phyloP scores from a whole-genome alignment of 2,329 filamentous ascomycete species.

The Diaporthe amygdali region DNA sequence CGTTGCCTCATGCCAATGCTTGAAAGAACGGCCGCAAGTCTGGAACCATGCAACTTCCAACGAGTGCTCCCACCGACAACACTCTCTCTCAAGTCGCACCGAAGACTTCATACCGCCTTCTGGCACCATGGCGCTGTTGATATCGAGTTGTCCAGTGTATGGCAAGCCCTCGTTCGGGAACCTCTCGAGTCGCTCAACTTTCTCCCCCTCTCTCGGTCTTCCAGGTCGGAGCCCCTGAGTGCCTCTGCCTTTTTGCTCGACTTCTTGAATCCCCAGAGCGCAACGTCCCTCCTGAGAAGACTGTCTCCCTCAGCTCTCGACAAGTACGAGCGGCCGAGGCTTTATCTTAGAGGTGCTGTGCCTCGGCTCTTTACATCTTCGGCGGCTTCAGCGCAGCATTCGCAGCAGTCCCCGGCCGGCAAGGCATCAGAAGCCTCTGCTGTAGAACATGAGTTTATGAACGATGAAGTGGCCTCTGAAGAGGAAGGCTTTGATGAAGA shows the following conservation, averaged over 20 bases:
- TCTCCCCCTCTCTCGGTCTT: conserved; percentile 29
- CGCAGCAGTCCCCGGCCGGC: background rate
- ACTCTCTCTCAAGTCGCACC: conserved; percentile 43
- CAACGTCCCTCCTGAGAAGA: conserved; percentile 48
- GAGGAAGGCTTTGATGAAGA: background rate
- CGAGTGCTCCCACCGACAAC: conserved; percentile 51
- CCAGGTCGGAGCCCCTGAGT: conserved; percentile 38
- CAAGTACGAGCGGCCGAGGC: conserved; percentile 27
- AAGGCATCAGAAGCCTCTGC: background rate
- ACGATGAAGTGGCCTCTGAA: background rate
- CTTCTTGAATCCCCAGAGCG: conserved; percentile 58
- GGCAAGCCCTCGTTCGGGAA: conserved; percentile 43
- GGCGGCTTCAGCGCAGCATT: conserved; percentile 23
- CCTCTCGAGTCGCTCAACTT: conserved; percentile 33
- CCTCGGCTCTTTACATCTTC: conserved; percentile 34
- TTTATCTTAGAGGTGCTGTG: conserved; percentile 21
- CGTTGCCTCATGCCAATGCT: conserved; percentile 51
- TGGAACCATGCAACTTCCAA: conserved; percentile 62
- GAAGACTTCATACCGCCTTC: conserved; percentile 54
- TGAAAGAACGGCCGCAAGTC: conserved; percentile 60
- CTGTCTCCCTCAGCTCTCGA: conserved; percentile 29
- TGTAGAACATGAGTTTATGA: background rate
- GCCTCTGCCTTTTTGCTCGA: conserved; percentile 59
- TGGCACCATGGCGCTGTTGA: conserved; percentile 60
- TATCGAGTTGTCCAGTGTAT: conserved; percentile 51